phyloP scores from a whole-genome alignment of 2,329 filamentous ascomycete genomes.

The Diaporthe ilicicola region DNA sequence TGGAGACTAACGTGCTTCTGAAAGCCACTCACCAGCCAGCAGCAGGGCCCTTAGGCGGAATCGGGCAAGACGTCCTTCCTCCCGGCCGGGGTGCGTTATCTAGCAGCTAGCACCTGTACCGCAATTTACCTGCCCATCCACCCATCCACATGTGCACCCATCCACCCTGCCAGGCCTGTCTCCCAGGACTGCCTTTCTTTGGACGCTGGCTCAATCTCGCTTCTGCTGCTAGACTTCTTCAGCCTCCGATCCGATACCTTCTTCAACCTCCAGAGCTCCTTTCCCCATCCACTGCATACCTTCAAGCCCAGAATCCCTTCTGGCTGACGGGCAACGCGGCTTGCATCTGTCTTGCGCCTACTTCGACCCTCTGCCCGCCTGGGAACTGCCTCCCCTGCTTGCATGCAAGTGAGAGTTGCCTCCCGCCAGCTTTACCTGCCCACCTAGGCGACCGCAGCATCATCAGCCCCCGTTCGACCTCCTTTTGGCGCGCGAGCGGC shows the following conservation, averaged over 20 bases:
- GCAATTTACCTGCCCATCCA: constrained; percentile 29
- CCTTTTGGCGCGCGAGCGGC: constrained; percentile 28
- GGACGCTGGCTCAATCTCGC: constrained; percentile 51
- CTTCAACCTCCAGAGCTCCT: constrained; percentile 36
- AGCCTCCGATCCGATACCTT: constrained; percentile 54
- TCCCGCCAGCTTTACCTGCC: constrained; percentile 19
- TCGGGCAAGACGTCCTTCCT: constrained; percentile 19
- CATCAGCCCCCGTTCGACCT: constrained; percentile 28
- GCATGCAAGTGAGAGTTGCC: constrained; percentile 19
- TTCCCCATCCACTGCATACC: constrained; percentile 18
- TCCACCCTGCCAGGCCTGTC: constrained; percentile 26
- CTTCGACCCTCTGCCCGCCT: constrained; percentile 9
- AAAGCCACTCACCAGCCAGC: constrained; percentile 22
- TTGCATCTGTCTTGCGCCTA: constrained; percentile 11
- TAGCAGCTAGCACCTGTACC: constrained; percentile 19
- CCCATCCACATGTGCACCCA: constrained; percentile 6
- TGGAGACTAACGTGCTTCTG: constrained; percentile 1
- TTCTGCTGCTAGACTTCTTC: constrained; percentile 57
- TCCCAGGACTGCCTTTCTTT: constrained; percentile 28
- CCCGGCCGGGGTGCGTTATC: constrained; percentile 24
- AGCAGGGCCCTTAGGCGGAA: constrained; percentile 12
- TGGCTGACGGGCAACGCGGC: constrained; percentile 22
- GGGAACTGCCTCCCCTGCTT: constrained; percentile 4
- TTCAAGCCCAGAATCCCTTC: constrained; percentile 16
- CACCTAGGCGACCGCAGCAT: constrained; percentile 14